phyloP scores from a whole-genome alignment of 2,329 filamentous ascomycete species.

The Verticillium klebahnii region DNA sequence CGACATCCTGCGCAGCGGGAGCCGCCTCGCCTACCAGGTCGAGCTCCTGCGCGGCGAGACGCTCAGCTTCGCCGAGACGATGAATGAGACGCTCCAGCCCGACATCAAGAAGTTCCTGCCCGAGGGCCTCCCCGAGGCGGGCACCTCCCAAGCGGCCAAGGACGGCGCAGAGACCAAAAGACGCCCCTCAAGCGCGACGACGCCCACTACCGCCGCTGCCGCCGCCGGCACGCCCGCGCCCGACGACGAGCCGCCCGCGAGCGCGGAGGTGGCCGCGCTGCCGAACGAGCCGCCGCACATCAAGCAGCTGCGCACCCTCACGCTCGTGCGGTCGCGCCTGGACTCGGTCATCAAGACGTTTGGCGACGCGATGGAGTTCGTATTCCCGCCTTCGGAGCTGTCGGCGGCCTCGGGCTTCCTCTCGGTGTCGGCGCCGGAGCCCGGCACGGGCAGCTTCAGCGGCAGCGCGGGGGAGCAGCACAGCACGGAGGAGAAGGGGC shows the following conservation, averaged over 20 bases:
- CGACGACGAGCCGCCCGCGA: constrained; percentile 8
- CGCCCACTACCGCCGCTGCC: constrained; percentile 4
- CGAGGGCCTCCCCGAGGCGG: constrained; percentile 31
- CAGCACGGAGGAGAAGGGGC: constrained; percentile 80
- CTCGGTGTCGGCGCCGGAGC: constrained; percentile 81
- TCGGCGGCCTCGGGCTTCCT: constrained; percentile 82
- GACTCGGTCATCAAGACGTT: constrained; percentile 89
- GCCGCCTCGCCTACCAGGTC: constrained; percentile 87
- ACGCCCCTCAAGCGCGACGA: constrained; percentile 8
- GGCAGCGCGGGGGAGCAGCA: constrained; percentile 43
- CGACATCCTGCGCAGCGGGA: constrained; percentile 86
- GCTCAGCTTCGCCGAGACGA: constrained; percentile 69
- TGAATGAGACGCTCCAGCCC: constrained; percentile 66
- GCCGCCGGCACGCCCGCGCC: constrained; percentile 5
- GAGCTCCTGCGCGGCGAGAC: constrained; percentile 89
- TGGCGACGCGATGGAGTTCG: constrained; percentile 93
- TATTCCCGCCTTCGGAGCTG: constrained; percentile 81
- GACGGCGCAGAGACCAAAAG: constrained; percentile 14
- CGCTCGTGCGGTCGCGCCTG: constrained; percentile 75
- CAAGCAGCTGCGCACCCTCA: constrained; percentile 74
- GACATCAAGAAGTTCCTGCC: constrained; percentile 73
- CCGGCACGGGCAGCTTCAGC: constrained; percentile 37
- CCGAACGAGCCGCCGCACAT: constrained; percentile 62
- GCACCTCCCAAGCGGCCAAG: constrained; percentile 3
- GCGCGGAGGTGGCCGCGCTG: constrained; percentile 9